These are phyloP conservation scores for Candida sithepensis DNA, from an alignment of 805 yeast species.

Conservation along the genomic window DNA sequence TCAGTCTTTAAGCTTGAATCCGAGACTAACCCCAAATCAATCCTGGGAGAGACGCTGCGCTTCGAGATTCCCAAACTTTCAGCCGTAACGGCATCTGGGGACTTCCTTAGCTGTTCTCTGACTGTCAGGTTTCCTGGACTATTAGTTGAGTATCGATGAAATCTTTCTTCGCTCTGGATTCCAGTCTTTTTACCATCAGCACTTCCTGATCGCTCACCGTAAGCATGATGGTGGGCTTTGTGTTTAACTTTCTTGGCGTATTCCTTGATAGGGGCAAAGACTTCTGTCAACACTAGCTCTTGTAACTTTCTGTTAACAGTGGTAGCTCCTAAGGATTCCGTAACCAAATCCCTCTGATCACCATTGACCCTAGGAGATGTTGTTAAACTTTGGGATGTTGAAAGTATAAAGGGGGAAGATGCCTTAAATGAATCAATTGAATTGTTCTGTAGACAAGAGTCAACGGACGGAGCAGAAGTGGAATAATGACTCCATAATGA, in stretches of 20 bases:
- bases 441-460: constrained; percentile 17
- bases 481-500: constrained; percentile 63
- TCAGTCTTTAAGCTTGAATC: neutral
- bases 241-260: constrained; percentile 25
- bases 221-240: constrained; percentile 8
- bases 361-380: constrained; percentile 15
- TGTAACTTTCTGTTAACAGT: constrained; percentile 67
- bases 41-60: neutral
- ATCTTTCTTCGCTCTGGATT: constrained; percentile 1
- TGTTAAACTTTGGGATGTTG: constrained; percentile 8
- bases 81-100: neutral
- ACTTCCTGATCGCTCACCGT: neutral
- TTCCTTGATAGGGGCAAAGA: constrained; percentile 51
- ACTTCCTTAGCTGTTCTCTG: constrained; percentile 2
- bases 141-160: constrained; percentile 25
- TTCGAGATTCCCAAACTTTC: neutral
- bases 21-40: neutral
- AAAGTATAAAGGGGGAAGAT: constrained; percentile 2
- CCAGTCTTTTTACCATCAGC: neutral
- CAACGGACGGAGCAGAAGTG: constrained; percentile 38
- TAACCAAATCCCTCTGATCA: constrained; percentile 9
- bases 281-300: constrained; percentile 69
- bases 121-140: neutral
- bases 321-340: constrained; percentile 50
- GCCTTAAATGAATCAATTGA: constrained; percentile 2